Percentiles rank a stretch among this genome's conserved stretches.
These are phyloP conservation scores for Globisporangium radiosum DNA, from an alignment of 352 stramenopile genomes.

Conservation along the genomic window DNA sequence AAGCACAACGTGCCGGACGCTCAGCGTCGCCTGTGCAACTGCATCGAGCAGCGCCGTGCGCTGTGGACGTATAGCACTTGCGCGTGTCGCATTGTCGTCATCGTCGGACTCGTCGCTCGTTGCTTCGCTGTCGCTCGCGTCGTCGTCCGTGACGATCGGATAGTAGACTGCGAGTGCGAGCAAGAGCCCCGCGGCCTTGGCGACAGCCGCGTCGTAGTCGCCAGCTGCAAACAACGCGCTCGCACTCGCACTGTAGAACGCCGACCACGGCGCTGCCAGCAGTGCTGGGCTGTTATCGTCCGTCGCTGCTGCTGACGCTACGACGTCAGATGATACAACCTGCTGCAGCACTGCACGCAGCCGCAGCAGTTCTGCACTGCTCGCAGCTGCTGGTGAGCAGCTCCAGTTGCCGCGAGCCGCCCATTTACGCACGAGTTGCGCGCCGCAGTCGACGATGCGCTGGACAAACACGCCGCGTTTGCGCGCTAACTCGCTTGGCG, in stretches of 20 bases:
- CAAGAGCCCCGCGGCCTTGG: slow-evolving; percentile 40
- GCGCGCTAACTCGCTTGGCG: slow-evolving; percentile 16
- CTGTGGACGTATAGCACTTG: neutral
- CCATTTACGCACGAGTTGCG: slow-evolving; percentile 12
- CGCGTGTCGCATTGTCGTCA: slow-evolving; percentile 18
- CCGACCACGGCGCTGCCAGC: slow-evolving; percentile 32
- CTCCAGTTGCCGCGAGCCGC: slow-evolving; percentile 27
- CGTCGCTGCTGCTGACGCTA: neutral
- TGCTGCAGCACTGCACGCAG: slow-evolving; percentile 37
- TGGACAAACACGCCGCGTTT: slow-evolving; percentile 34
- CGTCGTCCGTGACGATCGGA: slow-evolving; percentile 29
- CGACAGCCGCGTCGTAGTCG: slow-evolving; percentile 34
- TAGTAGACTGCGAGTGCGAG: slow-evolving; percentile 46
- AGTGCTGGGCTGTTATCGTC: neutral
- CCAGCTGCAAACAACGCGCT: slow-evolving; percentile 22
- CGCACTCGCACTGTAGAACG: slow-evolving; percentile 43
- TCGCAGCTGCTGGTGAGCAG: slow-evolving; percentile 12
- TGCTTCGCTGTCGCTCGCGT: slow-evolving; percentile 14
- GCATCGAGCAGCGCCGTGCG: slow-evolving; percentile 15
- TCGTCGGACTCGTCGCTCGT: slow-evolving; percentile 31
- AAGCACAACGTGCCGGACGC: slow-evolving; percentile 29
- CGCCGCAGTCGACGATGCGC: slow-evolving; percentile 16
- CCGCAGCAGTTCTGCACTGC: slow-evolving; percentile 24
- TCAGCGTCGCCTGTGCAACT: slow-evolving; percentile 27
- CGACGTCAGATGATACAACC: slow-evolving; percentile 31